phyloP scores from a whole-genome alignment of 768 basidiomycete genomes.

The Boletus pseudopeckii region DNA sequence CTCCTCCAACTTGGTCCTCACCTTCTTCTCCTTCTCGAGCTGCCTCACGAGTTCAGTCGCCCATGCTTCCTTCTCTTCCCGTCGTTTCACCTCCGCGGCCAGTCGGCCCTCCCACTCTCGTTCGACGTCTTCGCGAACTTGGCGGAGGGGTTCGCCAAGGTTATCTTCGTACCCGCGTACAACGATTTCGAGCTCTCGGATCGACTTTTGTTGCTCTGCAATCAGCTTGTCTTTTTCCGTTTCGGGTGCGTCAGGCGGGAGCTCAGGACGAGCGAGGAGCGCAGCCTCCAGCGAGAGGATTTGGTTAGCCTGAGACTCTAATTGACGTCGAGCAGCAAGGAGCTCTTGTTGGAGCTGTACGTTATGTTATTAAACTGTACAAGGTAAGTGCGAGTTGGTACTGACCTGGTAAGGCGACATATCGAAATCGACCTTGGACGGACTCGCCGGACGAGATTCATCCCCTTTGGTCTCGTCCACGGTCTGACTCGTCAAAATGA shows the following conservation, averaged over 20 bases:
- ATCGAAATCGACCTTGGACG: slow-evolving; percentile 86
- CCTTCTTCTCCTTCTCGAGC: slow-evolving; percentile 77
- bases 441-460: slow-evolving; percentile 76
- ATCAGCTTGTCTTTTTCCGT: slow-evolving; percentile 74
- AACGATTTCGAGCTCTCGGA: slow-evolving; percentile 73
- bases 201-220: slow-evolving; percentile 67
- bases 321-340: slow-evolving; percentile 67
- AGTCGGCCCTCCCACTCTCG: slow-evolving; percentile 64
- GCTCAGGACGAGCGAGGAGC: slow-evolving; percentile 63
- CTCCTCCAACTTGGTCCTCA: slow-evolving; percentile 65
- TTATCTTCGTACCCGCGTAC: slow-evolving; percentile 72
- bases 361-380: not conserved
- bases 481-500: slow-evolving; percentile 82
- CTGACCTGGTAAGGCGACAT: slow-evolving; percentile 79
- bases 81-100: slow-evolving; percentile 51
- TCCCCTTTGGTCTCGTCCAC: slow-evolving; percentile 67
- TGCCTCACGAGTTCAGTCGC: slow-evolving; percentile 70
- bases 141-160: slow-evolving; percentile 61
- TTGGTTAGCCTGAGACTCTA: slow-evolving; percentile 79
- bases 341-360: slow-evolving; percentile 82
- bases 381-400: not conserved
- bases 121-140: slow-evolving; percentile 71
- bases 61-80: slow-evolving; percentile 73
- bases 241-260: slow-evolving; percentile 63
- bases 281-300: slow-evolving; percentile 82